These are phyloP conservation scores for Aspergillus ruber DNA, from an alignment of 2,329 filamentous ascomycete genomes.

Conservation along the genomic window DNA sequence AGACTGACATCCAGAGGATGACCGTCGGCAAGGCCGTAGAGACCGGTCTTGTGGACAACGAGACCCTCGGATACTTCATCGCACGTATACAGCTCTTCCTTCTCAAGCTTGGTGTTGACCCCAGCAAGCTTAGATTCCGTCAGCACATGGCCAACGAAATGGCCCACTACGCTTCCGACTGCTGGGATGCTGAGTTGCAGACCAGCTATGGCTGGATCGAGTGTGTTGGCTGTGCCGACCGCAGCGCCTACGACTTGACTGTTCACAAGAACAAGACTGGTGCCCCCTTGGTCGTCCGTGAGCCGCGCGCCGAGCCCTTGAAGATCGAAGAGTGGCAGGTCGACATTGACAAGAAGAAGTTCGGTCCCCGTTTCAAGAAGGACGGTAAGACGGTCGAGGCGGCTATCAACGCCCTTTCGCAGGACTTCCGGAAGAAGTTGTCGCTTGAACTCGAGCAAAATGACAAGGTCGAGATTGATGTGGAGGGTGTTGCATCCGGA, in stretches of 20 bases:
- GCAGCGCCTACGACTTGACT: conserved; percentile 87
- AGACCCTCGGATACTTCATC: conserved; percentile 96
- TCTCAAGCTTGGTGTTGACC: conserved; percentile 77
- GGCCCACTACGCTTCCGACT: conserved; percentile 94
- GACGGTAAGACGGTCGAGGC: conserved; percentile 80
- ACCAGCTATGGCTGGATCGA: conserved; percentile 97
- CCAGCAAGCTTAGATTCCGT: conserved; percentile 84
- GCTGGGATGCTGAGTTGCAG: conserved; percentile 92
- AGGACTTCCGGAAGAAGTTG: conserved; percentile 75
- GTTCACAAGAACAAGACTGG: conserved; percentile 93
- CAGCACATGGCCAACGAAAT: conserved; percentile 92
- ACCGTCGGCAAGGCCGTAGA: conserved; percentile 81
- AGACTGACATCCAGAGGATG: conserved; percentile 67
- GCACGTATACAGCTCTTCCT: conserved; percentile 90
- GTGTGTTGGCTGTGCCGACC: conserved; percentile 93
- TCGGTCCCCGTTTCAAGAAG: conserved; percentile 92
- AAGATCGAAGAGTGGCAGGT: conserved; percentile 81
- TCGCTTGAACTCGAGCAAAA: conserved; percentile 65
- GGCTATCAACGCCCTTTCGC: conserved; percentile 66
- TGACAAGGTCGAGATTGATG: conserved; percentile 71
- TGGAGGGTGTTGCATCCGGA: conserved; percentile 60
- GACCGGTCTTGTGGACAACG: conserved; percentile 81
- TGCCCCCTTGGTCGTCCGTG: conserved; percentile 74
- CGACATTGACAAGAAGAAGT: conserved; percentile 89
- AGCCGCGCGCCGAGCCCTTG: conserved; percentile 70